Percentiles rank a stretch among this genome's conserved stretches.
These are phyloP conservation scores for Periconia digitata DNA, from an alignment of 2,329 filamentous ascomycete genomes.

Conservation along the genomic window DNA sequence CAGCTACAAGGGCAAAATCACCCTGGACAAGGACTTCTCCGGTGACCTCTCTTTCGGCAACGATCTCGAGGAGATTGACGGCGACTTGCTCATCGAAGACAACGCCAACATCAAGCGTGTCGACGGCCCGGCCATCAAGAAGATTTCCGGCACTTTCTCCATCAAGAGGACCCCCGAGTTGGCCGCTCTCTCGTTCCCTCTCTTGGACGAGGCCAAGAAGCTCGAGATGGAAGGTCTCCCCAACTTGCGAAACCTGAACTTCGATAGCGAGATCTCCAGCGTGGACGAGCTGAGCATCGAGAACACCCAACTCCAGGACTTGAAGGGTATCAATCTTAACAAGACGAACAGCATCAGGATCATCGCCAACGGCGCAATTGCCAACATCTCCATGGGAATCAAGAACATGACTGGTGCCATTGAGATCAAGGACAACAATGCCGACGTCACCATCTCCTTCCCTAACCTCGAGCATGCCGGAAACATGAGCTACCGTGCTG, in stretches of 20 bases:
- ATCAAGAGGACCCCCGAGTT: constrained; percentile 71
- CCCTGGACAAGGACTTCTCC: constrained; percentile 61
- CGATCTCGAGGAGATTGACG: constrained; percentile 57
- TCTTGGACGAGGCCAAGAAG: constrained; percentile 64
- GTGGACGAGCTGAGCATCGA: constrained; percentile 72
- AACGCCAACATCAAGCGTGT: constrained; percentile 67
- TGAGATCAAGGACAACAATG: constrained; percentile 78
- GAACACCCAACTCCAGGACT: constrained; percentile 79
- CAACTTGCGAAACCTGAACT: constrained; percentile 60
- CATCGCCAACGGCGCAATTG: constrained; percentile 72
- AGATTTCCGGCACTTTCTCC: constrained; percentile 70
- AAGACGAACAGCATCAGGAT: constrained; percentile 75
- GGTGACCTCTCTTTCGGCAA: constrained; percentile 64
- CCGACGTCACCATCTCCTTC: constrained; percentile 70
- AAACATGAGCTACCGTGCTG: constrained; percentile 82
- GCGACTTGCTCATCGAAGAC: constrained; percentile 54
- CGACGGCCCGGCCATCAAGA: constrained; percentile 60
- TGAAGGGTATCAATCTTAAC: constrained; percentile 79
- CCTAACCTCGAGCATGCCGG: constrained; percentile 76
- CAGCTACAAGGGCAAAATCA: constrained; percentile 69
- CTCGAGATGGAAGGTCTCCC: constrained; percentile 76
- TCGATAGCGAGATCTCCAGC: constrained; percentile 66
- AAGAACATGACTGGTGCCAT: constrained; percentile 72
- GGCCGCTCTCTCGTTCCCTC: constrained; percentile 65
- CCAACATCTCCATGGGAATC: constrained; percentile 82